phyloP scores from a whole-genome alignment of 257 asterid species.

The Capsicum baccatum region DNA sequence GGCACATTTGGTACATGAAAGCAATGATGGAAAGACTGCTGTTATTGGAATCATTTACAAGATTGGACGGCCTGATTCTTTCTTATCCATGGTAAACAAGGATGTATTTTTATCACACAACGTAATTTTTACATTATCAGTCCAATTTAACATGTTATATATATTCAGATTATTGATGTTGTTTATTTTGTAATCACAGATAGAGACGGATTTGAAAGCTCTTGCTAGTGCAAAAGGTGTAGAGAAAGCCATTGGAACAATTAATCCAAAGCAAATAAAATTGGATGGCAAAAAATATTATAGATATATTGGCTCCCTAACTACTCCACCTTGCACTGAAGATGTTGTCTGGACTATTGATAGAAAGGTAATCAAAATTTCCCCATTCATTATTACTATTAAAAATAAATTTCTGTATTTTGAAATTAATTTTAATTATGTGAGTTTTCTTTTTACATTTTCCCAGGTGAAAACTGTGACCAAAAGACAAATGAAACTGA shows the following conservation, averaged over 20 bases:
- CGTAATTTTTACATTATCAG: background rate
- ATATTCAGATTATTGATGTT: background rate
- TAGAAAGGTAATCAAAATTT: slow-evolving; percentile 40
- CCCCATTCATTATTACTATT: background rate
- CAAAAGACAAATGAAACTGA: slow-evolving; percentile 51
- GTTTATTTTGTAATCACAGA: slow-evolving; percentile 31
- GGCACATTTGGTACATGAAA: slow-evolving; percentile 27
- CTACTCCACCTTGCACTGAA: slow-evolving; percentile 72
- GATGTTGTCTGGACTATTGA: slow-evolving; percentile 58
- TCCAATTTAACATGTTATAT: background rate
- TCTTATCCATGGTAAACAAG: slow-evolving; percentile 5
- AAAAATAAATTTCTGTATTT: background rate
- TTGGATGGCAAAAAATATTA: slow-evolving; percentile 57
- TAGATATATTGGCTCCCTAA: slow-evolving; percentile 72
- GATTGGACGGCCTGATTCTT: slow-evolving; percentile 33
- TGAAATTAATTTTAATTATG: background rate
- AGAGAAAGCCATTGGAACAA: slow-evolving; percentile 39
- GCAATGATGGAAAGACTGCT: background rate
- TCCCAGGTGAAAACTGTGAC: slow-evolving; percentile 59
- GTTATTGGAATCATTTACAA: slow-evolving; percentile 44
- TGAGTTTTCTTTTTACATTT: background rate
- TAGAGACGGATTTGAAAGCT: slow-evolving; percentile 39
- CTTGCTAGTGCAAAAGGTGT: slow-evolving; percentile 32
- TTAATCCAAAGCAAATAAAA: slow-evolving; percentile 49
- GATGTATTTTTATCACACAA: background rate